Conservation (phyloP, 805 yeast genomes). For the Yamadazyma laniorum region DNA sequence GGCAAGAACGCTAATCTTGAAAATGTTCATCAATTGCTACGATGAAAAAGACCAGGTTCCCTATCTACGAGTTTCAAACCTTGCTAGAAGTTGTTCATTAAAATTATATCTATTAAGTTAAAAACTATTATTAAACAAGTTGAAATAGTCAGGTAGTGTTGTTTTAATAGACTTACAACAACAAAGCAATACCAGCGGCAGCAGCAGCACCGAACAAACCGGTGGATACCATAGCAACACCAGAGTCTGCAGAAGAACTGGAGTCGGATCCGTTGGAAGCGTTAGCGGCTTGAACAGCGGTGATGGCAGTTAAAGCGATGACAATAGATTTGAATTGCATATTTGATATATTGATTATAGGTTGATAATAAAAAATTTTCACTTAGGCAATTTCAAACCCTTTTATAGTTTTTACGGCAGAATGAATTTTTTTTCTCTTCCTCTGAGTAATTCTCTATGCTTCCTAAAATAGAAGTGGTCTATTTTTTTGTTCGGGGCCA, state of each 20-base stretch:
- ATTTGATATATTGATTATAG: slow-evolving; percentile 18
- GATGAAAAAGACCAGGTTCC: too few species aligned
- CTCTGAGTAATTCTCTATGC: background rate
- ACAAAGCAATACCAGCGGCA: slow-evolving; percentile 73
- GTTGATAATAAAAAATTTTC: slow-evolving; percentile 5
- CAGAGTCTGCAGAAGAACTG: slow-evolving; percentile 19
- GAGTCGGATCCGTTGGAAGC: slow-evolving; percentile 44
- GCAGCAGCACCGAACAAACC: slow-evolving; percentile 80
- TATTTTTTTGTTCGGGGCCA: slow-evolving; percentile 1
- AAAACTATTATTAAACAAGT: slow-evolving; percentile 1
- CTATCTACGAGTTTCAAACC: too few species aligned
- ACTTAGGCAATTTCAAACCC: slow-evolving; percentile 6
- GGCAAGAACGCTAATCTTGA: too few species aligned
- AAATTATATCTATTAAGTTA: slow-evolving; percentile 9
- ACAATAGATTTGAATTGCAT: slow-evolving; percentile 75
- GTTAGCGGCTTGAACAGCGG: slow-evolving; percentile 67
- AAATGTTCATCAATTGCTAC: too few species aligned
- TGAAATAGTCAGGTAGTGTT: slow-evolving; percentile 3
- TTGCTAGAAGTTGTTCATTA: slow-evolving; percentile 5
- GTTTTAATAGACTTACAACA: slow-evolving; percentile 26
- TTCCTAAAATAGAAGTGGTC: slow-evolving; percentile 8
- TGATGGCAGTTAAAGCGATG: slow-evolving; percentile 66
- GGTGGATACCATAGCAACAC: slow-evolving; percentile 61
- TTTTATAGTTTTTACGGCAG: slow-evolving; percentile 10
- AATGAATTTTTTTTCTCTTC: background rate